Evolutionary conservation across 2,329 filamentous ascomycete species (phyloP).

Genomic region (Ophiocordyceps camponoti-saundersi): DNA sequence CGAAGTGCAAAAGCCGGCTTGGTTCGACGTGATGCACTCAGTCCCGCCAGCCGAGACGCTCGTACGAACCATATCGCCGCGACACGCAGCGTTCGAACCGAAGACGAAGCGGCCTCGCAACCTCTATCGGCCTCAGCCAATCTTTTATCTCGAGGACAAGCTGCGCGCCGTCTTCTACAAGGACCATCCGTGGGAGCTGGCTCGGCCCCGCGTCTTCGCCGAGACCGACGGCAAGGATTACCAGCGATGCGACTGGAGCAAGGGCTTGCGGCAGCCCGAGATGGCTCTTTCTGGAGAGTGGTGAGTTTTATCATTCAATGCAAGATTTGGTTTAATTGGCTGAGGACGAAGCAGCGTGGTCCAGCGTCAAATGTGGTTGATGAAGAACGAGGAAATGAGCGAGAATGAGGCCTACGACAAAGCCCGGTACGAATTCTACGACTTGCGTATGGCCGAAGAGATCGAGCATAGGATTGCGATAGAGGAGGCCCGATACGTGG

Average conservation of each 20-base stretch:
- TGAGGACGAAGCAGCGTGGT: constrained; percentile 49
- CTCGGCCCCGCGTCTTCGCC: constrained; percentile 67
- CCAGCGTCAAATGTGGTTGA: constrained; percentile 77
- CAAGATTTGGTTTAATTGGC: not conserved
- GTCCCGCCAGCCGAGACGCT: constrained; percentile 43
- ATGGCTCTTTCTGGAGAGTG: constrained; percentile 71
- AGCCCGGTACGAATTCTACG: constrained; percentile 82
- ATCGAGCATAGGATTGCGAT: constrained; percentile 65
- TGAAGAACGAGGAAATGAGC: constrained; percentile 45
- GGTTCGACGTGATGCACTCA: constrained; percentile 32
- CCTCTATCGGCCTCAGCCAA: constrained; percentile 62
- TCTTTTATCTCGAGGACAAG: constrained; percentile 69
- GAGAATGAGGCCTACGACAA: constrained; percentile 64
- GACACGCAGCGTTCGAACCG: constrained; percentile 23
- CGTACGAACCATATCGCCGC: constrained; percentile 32
- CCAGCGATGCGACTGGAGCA: constrained; percentile 64
- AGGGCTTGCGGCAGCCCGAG: constrained; percentile 52
- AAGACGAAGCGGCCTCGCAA: constrained; percentile 44
- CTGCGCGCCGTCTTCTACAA: constrained; percentile 71
- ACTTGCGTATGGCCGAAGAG: constrained; percentile 64
- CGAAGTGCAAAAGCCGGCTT: constrained; percentile 21
- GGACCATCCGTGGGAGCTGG: constrained; percentile 96
- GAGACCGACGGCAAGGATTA: constrained; percentile 76
- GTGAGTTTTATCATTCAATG: constrained; percentile 25
- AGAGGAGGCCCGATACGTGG: constrained; percentile 74